A percentile compares a stretch with the other conserved stretches of the same genome.
These are phyloP conservation scores for Salix suchowensis DNA, from an alignment of 345 rosid species.

Conservation along the genomic window DNA sequence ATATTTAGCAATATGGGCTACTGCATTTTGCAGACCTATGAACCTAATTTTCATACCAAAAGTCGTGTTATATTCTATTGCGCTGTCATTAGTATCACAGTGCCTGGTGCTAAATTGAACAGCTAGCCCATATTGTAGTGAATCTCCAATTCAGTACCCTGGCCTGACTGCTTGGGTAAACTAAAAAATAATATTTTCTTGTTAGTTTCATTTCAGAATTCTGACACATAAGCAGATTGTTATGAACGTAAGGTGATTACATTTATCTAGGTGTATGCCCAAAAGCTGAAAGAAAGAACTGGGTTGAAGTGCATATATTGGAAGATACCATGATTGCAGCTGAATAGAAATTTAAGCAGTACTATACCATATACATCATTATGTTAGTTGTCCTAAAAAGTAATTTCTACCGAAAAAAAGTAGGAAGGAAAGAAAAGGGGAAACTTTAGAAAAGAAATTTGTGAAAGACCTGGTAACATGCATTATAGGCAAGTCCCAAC, in stretches of 20 bases:
- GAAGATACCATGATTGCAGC: slow-evolving; percentile 13
- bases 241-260: not conserved
- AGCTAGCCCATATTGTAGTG: not conserved
- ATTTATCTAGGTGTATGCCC: not conserved
- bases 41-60: not conserved
- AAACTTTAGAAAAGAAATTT: not conserved
- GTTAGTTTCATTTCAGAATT: not conserved
- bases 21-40: not conserved
- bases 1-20: not conserved
- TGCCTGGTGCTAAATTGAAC: not conserved
- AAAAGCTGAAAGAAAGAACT: not conserved
- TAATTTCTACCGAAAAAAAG: not conserved
- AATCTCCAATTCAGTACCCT: not conserved
- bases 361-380: slow-evolving; percentile 4
- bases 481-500: not conserved
- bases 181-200: not conserved
- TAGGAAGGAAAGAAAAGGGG: not conserved
- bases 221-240: not conserved
- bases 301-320: slow-evolving; percentile 1
- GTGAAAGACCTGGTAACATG: not conserved
- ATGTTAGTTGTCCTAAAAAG: slow-evolving; percentile 1
- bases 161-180: not conserved
- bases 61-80: not conserved
- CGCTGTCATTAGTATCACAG: not conserved
- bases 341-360: not conserved